Evolutionary conservation across 2,329 filamentous ascomycete genomes (phyloP).

Genomic region (Diplodia corticola): DNA sequence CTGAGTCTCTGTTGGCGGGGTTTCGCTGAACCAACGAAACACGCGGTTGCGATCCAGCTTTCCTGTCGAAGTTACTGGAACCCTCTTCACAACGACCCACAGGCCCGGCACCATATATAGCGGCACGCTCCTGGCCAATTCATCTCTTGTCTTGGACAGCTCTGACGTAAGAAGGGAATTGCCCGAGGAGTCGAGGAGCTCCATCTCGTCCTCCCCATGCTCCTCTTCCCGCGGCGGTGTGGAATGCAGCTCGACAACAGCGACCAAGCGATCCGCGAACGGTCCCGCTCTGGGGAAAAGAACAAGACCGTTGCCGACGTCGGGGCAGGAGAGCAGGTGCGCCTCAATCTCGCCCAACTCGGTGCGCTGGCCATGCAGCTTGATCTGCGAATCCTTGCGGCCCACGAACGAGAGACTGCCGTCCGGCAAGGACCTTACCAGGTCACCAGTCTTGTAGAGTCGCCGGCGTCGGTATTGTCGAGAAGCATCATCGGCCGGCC

Average conservation of each 20-base stretch:
- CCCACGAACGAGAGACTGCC: slow-evolving; percentile 41
- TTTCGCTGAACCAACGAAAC: no score
- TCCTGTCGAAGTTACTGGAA: no score
- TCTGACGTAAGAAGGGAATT: slow-evolving; percentile 33
- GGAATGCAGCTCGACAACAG: not conserved
- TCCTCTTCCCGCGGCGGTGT: not conserved
- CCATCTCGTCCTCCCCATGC: slow-evolving; percentile 9
- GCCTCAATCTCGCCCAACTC: slow-evolving; percentile 28
- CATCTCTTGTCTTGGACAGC: slow-evolving; percentile 21
- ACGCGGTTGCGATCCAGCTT: no score
- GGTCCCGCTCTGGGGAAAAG: slow-evolving; percentile 40
- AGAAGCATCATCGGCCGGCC: not conserved
- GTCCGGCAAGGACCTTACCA: slow-evolving; percentile 32
- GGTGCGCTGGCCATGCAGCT: slow-evolving; percentile 1
- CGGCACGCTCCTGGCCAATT: slow-evolving; percentile 35
- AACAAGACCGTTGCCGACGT: slow-evolving; percentile 21
- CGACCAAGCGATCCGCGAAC: not conserved
- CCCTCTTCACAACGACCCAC: slow-evolving; percentile 41
- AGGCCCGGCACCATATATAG: slow-evolving; percentile 43
- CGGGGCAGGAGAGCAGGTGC: slow-evolving; percentile 28
- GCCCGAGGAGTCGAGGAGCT: slow-evolving; percentile 5
- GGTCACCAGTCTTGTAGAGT: slow-evolving; percentile 6
- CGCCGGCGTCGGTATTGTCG: no score
- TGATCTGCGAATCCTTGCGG: slow-evolving; percentile 32
- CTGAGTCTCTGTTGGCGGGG: slow-evolving; percentile 41